Conservation (phyloP, 768 basidiomycete species). For the Kwoniella sp. region DNA sequence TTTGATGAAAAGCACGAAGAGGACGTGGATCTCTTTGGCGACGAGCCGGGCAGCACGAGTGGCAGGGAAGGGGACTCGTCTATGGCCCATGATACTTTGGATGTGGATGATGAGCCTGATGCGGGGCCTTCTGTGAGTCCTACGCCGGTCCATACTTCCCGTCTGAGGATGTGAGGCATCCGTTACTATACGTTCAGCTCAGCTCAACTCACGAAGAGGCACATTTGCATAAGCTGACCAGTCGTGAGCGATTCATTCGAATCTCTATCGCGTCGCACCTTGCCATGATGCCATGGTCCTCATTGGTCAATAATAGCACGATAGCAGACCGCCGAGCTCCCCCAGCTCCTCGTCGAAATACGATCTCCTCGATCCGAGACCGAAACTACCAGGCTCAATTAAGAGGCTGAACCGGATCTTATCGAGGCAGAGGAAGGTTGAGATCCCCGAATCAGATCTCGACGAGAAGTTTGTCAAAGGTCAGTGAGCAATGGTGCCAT, state of each 20-base stretch:
- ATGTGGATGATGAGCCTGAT: too few species aligned
- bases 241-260: too few species aligned
- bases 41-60: neutral
- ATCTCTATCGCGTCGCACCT: too few species aligned
- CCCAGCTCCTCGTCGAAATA: constrained; percentile 4
- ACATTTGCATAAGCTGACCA: too few species aligned
- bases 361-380: constrained; percentile 21
- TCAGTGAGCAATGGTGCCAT: too few species aligned
- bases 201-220: too few species aligned
- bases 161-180: too few species aligned
- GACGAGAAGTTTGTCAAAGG: constrained; percentile 86
- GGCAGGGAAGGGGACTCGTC: neutral
- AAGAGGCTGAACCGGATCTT: constrained; percentile 53
- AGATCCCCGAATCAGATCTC: constrained; percentile 76
- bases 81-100: neutral
- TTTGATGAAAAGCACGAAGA: too few species aligned
- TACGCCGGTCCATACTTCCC: too few species aligned
- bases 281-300: too few species aligned
- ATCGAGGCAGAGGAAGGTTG: constrained; percentile 59
- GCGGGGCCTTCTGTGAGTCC: too few species aligned
- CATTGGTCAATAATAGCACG: neutral
- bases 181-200: too few species aligned
- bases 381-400: constrained; percentile 45
- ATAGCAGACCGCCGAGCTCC: neutral
- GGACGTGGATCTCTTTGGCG: neutral